A percentile compares a stretch with the other conserved stretches of the same genome.
Evolutionary conservation across 2,329 filamentous ascomycete genomes (phyloP).

Genomic region (Blastomyces emzantsi): DNA sequence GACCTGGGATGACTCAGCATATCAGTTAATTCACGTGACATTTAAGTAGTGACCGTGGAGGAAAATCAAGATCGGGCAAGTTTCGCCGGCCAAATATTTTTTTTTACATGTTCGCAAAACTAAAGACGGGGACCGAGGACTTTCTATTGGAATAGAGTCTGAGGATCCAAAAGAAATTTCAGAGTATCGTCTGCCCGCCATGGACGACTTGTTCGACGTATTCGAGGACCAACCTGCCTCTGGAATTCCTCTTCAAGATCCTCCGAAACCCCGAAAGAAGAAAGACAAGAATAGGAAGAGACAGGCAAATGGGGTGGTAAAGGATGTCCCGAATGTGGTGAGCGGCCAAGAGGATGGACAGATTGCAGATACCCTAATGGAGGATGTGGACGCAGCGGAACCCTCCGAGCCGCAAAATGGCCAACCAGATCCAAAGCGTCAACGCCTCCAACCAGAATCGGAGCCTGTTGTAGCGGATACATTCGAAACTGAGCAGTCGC

Average conservation of each 20-base stretch:
- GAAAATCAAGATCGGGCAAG: background rate
- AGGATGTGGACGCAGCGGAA: slow-evolving; percentile 14
- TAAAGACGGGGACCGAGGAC: background rate
- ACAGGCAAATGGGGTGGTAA: slow-evolving; percentile 71
- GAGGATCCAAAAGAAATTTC: background rate
- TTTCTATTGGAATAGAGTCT: background rate
- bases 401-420: slow-evolving; percentile 21
- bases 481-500: slow-evolving; percentile 89
- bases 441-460: slow-evolving; percentile 50
- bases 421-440: slow-evolving; percentile 40
- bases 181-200: slow-evolving; percentile 27
- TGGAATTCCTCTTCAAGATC: slow-evolving; percentile 24
- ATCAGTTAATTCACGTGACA: background rate
- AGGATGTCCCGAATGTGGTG: slow-evolving; percentile 26
- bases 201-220: slow-evolving; percentile 76
- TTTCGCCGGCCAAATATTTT: background rate
- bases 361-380: slow-evolving; percentile 21
- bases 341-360: slow-evolving; percentile 23
- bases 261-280: slow-evolving; percentile 31
- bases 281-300: slow-evolving; percentile 72
- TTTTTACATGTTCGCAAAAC: background rate
- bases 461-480: slow-evolving; percentile 83
- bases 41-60: too few relatives aligned
- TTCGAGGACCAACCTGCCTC: slow-evolving; percentile 60
- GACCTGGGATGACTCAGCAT: background rate